These are phyloP conservation scores for Russula virescens DNA, from an alignment of 768 basidiomycete species.

Conservation along the genomic window DNA sequence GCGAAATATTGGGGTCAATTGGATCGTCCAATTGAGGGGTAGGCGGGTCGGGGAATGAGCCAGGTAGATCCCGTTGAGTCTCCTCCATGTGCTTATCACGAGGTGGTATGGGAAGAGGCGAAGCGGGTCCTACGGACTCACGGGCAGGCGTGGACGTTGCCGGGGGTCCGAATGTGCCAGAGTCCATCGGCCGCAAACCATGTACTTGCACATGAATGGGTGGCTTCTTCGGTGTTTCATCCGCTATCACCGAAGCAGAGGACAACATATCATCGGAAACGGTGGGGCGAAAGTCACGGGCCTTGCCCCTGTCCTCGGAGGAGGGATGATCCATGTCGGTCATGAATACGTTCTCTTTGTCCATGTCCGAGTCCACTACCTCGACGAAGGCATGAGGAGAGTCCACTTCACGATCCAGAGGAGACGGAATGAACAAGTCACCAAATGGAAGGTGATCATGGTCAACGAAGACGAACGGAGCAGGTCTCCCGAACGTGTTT, in stretches of 20 bases:
- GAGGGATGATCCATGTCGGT: background rate
- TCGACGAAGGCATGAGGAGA: conserved; percentile 64
- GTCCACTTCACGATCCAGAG: conserved; percentile 30
- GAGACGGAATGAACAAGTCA: conserved; percentile 35
- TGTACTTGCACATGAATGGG: conserved; percentile 53
- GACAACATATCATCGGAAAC: conserved; percentile 37
- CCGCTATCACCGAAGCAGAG: conserved; percentile 36
- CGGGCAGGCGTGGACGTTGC: conserved; percentile 18
- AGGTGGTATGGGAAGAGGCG: background rate
- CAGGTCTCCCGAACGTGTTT: conserved; percentile 54
- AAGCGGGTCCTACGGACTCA: conserved; percentile 16
- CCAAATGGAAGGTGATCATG: conserved; percentile 52
- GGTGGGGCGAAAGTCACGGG: conserved; percentile 24
- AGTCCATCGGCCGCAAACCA: conserved; percentile 20
- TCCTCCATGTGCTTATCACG: background rate
- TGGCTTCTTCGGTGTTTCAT: conserved; percentile 46
- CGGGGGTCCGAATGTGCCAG: conserved; percentile 22
- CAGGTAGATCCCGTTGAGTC: conserved; percentile 6
- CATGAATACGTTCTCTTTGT: conserved; percentile 8
- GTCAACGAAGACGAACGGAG: conserved; percentile 43
- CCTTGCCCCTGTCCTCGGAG: conserved; percentile 39
- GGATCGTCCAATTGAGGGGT: conserved; percentile 42
- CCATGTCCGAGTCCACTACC: conserved; percentile 38
- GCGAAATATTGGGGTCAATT: conserved; percentile 35
- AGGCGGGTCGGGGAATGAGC: conserved; percentile 41